Evolutionary conservation across 148 eudicot species (phyloP).

Genomic region (Rhododendron mucronatum): DNA sequence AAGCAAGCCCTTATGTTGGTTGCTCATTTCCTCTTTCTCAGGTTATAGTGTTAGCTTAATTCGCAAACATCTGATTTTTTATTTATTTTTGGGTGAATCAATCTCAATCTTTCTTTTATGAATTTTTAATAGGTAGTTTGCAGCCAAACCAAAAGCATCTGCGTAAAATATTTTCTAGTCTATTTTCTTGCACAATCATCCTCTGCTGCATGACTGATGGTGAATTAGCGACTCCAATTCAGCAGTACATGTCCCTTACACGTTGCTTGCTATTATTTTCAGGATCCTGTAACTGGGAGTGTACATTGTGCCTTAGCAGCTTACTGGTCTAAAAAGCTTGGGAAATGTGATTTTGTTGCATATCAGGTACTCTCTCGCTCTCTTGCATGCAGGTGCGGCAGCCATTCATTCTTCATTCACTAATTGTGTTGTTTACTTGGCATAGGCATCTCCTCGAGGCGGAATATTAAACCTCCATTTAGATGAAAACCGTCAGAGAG

Average conservation of each 20-base stretch:
- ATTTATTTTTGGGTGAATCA: neutral
- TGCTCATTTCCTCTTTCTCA: neutral
- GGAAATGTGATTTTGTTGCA: conserved; percentile 58
- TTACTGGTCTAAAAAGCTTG: conserved; percentile 68
- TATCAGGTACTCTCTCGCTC: conserved; percentile 36
- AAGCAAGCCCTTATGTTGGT: neutral
- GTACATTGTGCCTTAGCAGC: conserved; percentile 80
- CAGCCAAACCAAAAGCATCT: neutral
- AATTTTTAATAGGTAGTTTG: neutral
- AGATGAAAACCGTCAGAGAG: conserved; percentile 58
- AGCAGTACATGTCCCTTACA: neutral
- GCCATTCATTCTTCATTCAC: neutral
- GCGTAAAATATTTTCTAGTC: neutral
- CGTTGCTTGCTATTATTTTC: conserved; percentile 4
- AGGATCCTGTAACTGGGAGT: conserved; percentile 85
- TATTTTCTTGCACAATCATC: neutral
- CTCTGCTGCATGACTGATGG: neutral
- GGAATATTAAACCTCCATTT: conserved; percentile 58
- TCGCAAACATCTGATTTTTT: neutral
- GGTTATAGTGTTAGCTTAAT: neutral
- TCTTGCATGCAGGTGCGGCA: neutral
- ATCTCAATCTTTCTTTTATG: neutral
- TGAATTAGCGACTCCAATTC: neutral
- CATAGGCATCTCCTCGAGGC: conserved; percentile 74
- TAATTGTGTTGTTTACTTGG: neutral